Percentiles rank a stretch among this genome's conserved stretches.
phyloP scores from a whole-genome alignment of 139 green algal genomes.

The Desmodesmus armatus region DNA sequence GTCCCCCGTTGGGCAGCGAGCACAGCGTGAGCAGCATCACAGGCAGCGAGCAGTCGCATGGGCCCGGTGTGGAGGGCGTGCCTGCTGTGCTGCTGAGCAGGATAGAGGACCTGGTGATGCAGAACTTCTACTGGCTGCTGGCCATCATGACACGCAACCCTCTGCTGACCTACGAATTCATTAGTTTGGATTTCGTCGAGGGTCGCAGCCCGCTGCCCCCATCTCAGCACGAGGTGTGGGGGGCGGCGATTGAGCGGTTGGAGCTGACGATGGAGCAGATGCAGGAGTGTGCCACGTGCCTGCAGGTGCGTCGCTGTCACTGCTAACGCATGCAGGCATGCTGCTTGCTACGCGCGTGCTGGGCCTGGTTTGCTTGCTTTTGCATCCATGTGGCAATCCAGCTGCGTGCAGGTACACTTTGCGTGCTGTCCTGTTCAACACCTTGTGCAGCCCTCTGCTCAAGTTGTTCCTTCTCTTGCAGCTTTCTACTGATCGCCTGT shows the following conservation, averaged over 20 bases:
- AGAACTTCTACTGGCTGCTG: slow-evolving; percentile 49
- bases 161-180: slow-evolving; percentile 43
- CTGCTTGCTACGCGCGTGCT: no score
- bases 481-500: no score
- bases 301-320: neutral
- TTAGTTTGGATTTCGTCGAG: slow-evolving; percentile 14
- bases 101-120: slow-evolving; percentile 32
- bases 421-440: no score
- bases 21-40: neutral
- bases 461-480: no score
- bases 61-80: neutral
- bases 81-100: slow-evolving; percentile 11
- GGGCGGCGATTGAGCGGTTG: neutral
- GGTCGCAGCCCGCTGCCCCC: neutral
- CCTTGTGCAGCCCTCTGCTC: no score
- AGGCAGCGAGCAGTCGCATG: neutral
- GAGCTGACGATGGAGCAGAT: slow-evolving; percentile 8
- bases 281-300: slow-evolving; percentile 34
- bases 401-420: no score
- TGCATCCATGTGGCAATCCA: no score
- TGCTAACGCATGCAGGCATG: no score
- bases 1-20: neutral
- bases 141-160: slow-evolving; percentile 25
- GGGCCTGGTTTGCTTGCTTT: no score
- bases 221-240: slow-evolving; percentile 25